Evolutionary conservation across 179 eudicot species (phyloP).

Genomic region (Actinidia arguta): DNA sequence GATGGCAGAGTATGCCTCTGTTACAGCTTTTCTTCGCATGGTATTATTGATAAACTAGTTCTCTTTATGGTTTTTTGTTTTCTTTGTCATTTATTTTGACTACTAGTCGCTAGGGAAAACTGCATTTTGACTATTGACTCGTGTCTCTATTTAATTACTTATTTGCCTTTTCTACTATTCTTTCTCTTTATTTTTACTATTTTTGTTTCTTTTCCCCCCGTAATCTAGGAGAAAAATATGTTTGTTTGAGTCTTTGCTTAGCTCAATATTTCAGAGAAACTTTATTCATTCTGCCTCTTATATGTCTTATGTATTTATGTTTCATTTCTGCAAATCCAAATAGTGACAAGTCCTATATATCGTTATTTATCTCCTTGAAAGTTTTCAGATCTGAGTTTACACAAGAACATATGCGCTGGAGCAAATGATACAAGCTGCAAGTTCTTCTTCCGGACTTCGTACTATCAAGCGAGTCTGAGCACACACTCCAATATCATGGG

Average conservation of each 20-base stretch:
- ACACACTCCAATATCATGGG: conserved; percentile 98
- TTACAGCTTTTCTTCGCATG: conserved; percentile 83
- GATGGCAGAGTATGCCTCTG: conserved; percentile 63
- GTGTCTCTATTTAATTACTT: not conserved
- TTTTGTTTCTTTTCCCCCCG: no score
- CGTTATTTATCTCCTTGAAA: no score
- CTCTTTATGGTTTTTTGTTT: not conserved
- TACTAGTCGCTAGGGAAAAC: not conserved
- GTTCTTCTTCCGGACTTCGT: conserved; percentile 93
- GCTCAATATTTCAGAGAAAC: no score
- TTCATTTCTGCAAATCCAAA: no score
- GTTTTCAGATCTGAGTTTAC: conserved; percentile 85
- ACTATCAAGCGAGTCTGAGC: conserved; percentile 95
- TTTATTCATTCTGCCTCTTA: no score
- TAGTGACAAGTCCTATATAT: no score
- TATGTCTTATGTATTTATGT: no score
- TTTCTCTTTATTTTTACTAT: no score
- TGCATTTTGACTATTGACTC: not conserved
- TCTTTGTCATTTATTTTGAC: not conserved
- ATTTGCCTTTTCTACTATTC: not conserved
- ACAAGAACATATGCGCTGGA: conserved; percentile 91
- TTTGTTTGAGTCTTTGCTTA: no score
- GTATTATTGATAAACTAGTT: conserved; percentile 40
- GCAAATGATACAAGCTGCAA: conserved; percentile 99
- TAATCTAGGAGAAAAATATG: no score